Conservation (phyloP, 345 rosid genomes). For the Melastoma malabathricum region DNA sequence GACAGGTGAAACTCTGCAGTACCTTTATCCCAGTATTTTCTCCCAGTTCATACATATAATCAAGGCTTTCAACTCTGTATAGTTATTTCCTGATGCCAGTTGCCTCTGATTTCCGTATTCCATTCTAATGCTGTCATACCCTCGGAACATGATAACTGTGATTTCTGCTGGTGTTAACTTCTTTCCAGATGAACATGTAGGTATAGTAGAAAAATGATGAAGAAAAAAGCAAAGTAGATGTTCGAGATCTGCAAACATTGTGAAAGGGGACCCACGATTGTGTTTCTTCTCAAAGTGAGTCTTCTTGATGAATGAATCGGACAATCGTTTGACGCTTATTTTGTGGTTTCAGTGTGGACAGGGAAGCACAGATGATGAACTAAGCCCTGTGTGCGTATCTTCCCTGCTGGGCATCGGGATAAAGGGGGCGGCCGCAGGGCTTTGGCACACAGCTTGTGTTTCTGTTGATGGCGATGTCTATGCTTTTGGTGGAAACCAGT, state of each 20-base stretch:
- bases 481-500: constrained; percentile 94
- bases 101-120: background rate
- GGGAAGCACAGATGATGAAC: constrained; percentile 89
- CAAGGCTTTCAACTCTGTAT: too few relatives aligned
- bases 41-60: too few relatives aligned
- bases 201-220: constrained; percentile 56
- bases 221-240: constrained; percentile 37
- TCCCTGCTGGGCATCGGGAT: constrained; percentile 73
- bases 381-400: constrained; percentile 79
- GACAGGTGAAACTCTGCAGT: constrained; percentile 57
- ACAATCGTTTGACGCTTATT: constrained; percentile 7
- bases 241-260: constrained; percentile 40
- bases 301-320: constrained; percentile 5
- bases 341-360: constrained; percentile 73
- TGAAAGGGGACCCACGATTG: constrained; percentile 19
- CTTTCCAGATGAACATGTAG: constrained; percentile 37
- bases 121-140: background rate
- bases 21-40: too few relatives aligned
- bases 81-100: background rate
- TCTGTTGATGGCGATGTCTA: constrained; percentile 87
- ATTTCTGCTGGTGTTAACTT: constrained; percentile 11
- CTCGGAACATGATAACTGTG: background rate
- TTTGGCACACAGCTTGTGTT: constrained; percentile 89
- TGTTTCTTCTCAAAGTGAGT: constrained; percentile 8
- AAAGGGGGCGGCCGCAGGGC: constrained; percentile 70